Evolutionary conservation across 148 eudicot genomes (phyloP).

Genomic region (Polygonum maritimum): DNA sequence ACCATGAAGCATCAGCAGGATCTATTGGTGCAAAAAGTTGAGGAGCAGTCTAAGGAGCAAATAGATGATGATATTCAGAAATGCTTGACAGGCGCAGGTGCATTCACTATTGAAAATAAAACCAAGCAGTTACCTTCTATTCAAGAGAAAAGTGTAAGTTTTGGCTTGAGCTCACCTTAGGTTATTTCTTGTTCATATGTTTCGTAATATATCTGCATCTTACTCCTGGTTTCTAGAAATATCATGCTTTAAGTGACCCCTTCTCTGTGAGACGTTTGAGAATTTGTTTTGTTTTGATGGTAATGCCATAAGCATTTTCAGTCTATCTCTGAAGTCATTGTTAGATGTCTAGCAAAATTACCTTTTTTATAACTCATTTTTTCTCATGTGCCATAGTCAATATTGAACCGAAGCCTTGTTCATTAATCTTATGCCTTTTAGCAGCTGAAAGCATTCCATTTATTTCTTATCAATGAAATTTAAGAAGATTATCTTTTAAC

Average conservation of each 20-base stretch:
- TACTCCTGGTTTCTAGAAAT: background rate
- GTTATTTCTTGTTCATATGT: constrained; percentile 20
- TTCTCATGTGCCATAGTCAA: background rate
- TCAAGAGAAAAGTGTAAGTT: constrained; percentile 31
- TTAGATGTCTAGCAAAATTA: background rate
- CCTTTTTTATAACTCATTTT: background rate
- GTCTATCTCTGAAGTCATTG: background rate
- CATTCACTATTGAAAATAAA: constrained; percentile 26
- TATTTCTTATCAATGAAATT: background rate
- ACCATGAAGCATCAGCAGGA: constrained; percentile 19
- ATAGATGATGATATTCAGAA: constrained; percentile 11
- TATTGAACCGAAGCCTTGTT: background rate
- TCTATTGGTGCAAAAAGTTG: constrained; percentile 18
- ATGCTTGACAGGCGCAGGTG: constrained; percentile 23
- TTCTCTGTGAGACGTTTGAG: background rate
- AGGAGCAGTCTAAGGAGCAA: constrained; percentile 16
- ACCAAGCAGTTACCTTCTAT: constrained; percentile 17
- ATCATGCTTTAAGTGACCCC: background rate
- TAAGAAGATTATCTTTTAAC: background rate
- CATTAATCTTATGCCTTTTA: background rate
- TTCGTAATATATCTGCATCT: constrained; percentile 1
- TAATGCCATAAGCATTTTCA: background rate
- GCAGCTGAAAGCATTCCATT: background rate
- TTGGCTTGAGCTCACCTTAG: constrained; percentile 19
- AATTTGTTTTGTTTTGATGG: background rate